Conservation (phyloP, 108 stramenopile genomes). For the Conticribra weissflogii region DNA sequence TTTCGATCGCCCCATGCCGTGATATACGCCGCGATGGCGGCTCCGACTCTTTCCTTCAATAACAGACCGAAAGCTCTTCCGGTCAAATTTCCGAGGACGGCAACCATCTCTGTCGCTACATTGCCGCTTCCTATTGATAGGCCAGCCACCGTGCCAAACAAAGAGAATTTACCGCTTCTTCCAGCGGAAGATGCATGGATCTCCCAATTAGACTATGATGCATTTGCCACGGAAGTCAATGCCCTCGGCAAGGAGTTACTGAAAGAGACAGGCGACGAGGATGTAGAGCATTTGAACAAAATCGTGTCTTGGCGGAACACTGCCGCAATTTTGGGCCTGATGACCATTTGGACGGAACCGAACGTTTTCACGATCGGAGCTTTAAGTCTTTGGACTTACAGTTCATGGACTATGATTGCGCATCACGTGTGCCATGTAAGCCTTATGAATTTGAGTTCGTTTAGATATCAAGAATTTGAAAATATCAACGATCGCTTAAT, state of each 20-base stretch:
- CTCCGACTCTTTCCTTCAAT: no score
- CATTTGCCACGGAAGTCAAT: conserved; percentile 78
- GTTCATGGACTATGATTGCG: conserved; percentile 89
- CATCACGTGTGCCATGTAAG: conserved; percentile 91
- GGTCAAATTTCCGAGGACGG: no score
- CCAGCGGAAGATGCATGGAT: conserved; percentile 80
- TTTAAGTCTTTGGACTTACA: conserved; percentile 71
- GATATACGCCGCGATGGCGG: no score
- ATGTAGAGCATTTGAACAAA: conserved; percentile 89
- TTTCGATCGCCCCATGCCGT: no score
- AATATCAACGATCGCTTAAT: no score
- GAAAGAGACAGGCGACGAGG: conserved; percentile 72
- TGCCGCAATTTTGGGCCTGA: conserved; percentile 74
- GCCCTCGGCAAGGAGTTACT: conserved; percentile 81
- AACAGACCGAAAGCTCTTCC: no score
- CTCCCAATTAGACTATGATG: conserved; percentile 72
- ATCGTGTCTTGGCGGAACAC: conserved; percentile 83
- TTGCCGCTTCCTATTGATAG: background rate
- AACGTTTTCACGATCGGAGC: conserved; percentile 54
- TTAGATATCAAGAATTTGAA: no score
- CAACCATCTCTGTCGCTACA: background rate
- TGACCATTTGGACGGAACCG: conserved; percentile 56
- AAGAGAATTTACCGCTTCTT: conserved; percentile 27
- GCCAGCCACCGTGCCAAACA: conserved; percentile 29
- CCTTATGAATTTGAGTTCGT: no score